These are phyloP conservation scores for Neofusicoccum umdonicola DNA, from an alignment of 2,329 filamentous ascomycete species.

Conservation along the genomic window DNA sequence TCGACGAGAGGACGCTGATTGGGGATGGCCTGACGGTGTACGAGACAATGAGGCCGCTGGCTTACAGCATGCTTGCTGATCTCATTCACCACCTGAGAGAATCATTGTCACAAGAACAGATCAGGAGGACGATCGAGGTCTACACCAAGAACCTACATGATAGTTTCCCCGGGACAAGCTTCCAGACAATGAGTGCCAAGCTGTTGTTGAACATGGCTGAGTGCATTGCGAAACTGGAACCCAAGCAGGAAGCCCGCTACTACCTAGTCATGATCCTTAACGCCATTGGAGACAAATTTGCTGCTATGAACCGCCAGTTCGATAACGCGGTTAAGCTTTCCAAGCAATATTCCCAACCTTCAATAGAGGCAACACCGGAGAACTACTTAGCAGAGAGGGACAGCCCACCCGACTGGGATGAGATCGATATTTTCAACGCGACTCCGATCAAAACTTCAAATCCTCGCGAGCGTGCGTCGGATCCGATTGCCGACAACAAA, in stretches of 20 bases:
- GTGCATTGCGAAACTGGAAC: slow-evolving; percentile 88
- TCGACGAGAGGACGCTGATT: slow-evolving; percentile 91
- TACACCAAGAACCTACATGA: slow-evolving; percentile 96
- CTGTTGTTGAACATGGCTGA: slow-evolving; percentile 96
- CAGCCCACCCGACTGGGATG: slow-evolving; percentile 86
- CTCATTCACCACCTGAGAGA: slow-evolving; percentile 96
- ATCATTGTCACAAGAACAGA: slow-evolving; percentile 82
- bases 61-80: slow-evolving; percentile 98
- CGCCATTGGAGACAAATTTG: slow-evolving; percentile 97
- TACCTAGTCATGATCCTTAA: slow-evolving; percentile 97
- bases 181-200: slow-evolving; percentile 99
- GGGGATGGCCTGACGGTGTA: slow-evolving; percentile 96
- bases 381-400: slow-evolving; percentile 83
- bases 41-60: slow-evolving; percentile 90
- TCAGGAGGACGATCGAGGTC: slow-evolving; percentile 91
- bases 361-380: slow-evolving; percentile 64
- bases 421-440: slow-evolving; percentile 94
- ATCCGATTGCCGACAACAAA: slow-evolving; percentile 94
- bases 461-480: slow-evolving; percentile 79
- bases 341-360: slow-evolving; percentile 68
- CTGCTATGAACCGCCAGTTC: slow-evolving; percentile 95
- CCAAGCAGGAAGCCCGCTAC: slow-evolving; percentile 91
- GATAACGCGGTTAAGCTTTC: slow-evolving; percentile 92
- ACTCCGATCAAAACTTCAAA: slow-evolving; percentile 96
- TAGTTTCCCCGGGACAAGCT: slow-evolving; percentile 94